phyloP scores from a whole-genome alignment of 495 filamentous ascomycete genomes.

The Opeltia flavorubescens region DNA sequence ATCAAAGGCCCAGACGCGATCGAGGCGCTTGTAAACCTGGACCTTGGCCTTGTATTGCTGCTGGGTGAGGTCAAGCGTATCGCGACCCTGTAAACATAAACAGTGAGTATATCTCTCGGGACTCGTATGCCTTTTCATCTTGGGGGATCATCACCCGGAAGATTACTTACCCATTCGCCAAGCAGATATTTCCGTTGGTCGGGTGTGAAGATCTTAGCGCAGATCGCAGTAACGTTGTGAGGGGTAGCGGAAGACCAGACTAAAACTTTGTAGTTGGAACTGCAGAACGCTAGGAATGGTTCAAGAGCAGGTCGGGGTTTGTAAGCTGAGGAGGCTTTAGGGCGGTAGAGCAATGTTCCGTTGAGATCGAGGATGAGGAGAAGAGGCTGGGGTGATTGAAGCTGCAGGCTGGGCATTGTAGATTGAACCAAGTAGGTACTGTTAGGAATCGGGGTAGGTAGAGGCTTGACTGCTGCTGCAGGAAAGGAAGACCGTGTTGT shows the following conservation, averaged over 20 bases:
- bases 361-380: slow-evolving; percentile 87
- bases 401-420: slow-evolving; percentile 15
- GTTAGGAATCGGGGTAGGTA: slow-evolving; percentile 16
- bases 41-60: slow-evolving; percentile 53
- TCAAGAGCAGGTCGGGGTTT: slow-evolving; percentile 44
- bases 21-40: slow-evolving; percentile 78
- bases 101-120: too few species aligned
- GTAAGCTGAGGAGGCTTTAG: slow-evolving; percentile 24
- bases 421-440: slow-evolving; percentile 32
- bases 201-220: slow-evolving; percentile 34
- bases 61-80: slow-evolving; percentile 51
- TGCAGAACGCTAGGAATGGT: slow-evolving; percentile 51
- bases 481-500: not conserved
- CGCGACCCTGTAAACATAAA: too few species aligned
- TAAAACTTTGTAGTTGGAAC: slow-evolving; percentile 59
- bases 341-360: slow-evolving; percentile 69
- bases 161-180: slow-evolving; percentile 67
- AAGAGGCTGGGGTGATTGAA: slow-evolving; percentile 30
- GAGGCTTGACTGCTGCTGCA: not conserved
- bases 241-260: slow-evolving; percentile 82
- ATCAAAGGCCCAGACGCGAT: slow-evolving; percentile 50
- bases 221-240: slow-evolving; percentile 52
- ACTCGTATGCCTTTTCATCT: too few species aligned
- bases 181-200: slow-evolving; percentile 34
- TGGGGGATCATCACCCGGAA: too few species aligned